A percentile compares a stretch with the other conserved stretches of the same genome.
Evolutionary conservation across 345 rosid genomes (phyloP).

Genomic region (Acer negundo): DNA sequence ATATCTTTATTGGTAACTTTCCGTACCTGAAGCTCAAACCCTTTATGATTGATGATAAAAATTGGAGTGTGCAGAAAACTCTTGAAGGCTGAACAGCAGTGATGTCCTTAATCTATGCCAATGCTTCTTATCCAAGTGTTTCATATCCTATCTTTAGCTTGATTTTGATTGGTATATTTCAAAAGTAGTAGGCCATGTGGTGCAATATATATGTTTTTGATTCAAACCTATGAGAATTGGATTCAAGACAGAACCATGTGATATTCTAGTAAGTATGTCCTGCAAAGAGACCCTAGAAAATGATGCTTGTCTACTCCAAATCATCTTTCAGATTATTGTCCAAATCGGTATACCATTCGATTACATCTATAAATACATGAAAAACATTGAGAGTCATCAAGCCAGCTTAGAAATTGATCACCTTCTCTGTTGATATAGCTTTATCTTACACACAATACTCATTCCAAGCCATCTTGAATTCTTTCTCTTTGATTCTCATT

Average conservation of each 20-base stretch:
- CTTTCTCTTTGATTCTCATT: neutral
- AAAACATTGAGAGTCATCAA: neutral
- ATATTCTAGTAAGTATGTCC: neutral
- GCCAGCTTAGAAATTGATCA: neutral
- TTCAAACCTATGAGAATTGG: neutral
- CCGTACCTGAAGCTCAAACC: too few species aligned
- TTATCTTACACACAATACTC: neutral
- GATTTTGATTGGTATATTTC: neutral
- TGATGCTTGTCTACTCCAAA: neutral
- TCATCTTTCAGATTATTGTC: neutral
- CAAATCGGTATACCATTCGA: neutral
- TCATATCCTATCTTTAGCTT: neutral
- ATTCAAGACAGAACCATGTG: conserved; percentile 18
- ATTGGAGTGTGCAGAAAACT: too few species aligned
- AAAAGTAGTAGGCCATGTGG: neutral
- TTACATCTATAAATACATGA: conserved; percentile 8
- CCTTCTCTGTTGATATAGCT: neutral
- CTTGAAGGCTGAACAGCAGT: too few species aligned
- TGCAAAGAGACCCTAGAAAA: neutral
- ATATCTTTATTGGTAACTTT: too few species aligned
- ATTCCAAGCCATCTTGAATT: neutral
- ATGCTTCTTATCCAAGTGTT: neutral
- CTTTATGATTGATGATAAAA: too few species aligned
- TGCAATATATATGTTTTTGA: neutral
- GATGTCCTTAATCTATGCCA: neutral